Evolutionary conservation across 495 filamentous ascomycete species (phyloP).

Genomic region (Daldinia bambusicola): DNA sequence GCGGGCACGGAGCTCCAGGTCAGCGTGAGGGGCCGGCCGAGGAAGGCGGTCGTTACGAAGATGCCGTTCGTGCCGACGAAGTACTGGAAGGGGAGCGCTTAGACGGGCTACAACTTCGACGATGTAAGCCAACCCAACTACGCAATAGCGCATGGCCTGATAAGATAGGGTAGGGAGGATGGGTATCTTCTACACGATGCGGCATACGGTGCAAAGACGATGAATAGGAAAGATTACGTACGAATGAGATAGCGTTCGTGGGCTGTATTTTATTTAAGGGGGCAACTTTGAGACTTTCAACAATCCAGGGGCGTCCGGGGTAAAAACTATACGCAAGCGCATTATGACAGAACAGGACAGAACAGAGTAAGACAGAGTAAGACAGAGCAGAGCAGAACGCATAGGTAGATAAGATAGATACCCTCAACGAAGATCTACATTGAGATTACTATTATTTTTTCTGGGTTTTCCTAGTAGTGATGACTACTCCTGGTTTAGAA

Average conservation of each 20-base stretch:
- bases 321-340: neutral
- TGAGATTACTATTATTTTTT: neutral
- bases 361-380: no score
- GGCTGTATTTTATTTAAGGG: neutral
- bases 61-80: constrained; percentile 94
- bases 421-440: constrained; percentile 42
- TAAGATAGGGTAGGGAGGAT: neutral
- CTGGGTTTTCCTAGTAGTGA: neutral
- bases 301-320: constrained; percentile 10
- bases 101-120: neutral
- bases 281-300: constrained; percentile 16
- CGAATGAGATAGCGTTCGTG: neutral
- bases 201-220: no score
- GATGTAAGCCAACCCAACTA: neutral
- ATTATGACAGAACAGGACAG: neutral
- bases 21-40: constrained; percentile 80
- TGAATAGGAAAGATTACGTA: no score
- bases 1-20: constrained; percentile 85
- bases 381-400: neutral
- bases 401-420: constrained; percentile 35
- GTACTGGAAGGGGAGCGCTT: constrained; percentile 57
- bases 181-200: neutral
- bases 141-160: neutral
- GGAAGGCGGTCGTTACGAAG: constrained; percentile 82
- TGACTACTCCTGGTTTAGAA: neutral